Evolutionary conservation across 441 rosid genomes (phyloP), one percentile per base, ranked within the genome.

Genomic region (Erodium texanum): DNA sequence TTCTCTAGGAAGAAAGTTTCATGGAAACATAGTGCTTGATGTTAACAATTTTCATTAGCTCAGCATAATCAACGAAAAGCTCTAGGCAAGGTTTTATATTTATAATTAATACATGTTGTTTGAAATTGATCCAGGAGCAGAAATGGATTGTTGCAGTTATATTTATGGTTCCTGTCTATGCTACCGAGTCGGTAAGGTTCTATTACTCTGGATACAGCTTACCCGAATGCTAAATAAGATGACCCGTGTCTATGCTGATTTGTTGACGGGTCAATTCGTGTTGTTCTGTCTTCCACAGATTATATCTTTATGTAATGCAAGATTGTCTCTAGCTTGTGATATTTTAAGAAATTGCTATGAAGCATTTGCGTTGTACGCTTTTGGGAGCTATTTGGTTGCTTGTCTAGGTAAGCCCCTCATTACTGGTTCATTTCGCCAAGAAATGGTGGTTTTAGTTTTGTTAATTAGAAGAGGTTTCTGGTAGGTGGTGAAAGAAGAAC

Each of bases 111-210:
- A 14, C 62, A 32, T 32, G 16, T 5, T 2, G 2, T 19, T 24
- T 27, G 63, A 24, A 69, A 69, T 36, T 50, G 68, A 71, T 67
- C 12, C 78, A 93, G 98, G 97, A 90, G 71, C 98, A 89, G 77
- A 93, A 90, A 78, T 90, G 98, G 96, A 70, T 88, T 24, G 97
- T 89, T 50, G 81, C 84, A 1, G 81, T 93, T 68, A 45, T 93
- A 71, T 82, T 91, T 77, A 90, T 91, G 87, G 97, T 91, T 71
- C 98, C 98, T 24, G 90, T 86, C 66, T 93, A 89, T 66, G 98
- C 97, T 22, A 79, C 80, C 3, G 87, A 93, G 71, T 93, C 97
- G 2, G 98, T 89, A 84, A 84, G 88, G 29, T 69, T 70, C 71
- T 50, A 64, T 74, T 3, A 73, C 64, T 62, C 3, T 16, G 18